A percentile compares a stretch with the other conserved stretches of the same genome.
phyloP scores from a whole-genome alignment of 768 basidiomycete genomes.

The Sarcodon aspratus region DNA sequence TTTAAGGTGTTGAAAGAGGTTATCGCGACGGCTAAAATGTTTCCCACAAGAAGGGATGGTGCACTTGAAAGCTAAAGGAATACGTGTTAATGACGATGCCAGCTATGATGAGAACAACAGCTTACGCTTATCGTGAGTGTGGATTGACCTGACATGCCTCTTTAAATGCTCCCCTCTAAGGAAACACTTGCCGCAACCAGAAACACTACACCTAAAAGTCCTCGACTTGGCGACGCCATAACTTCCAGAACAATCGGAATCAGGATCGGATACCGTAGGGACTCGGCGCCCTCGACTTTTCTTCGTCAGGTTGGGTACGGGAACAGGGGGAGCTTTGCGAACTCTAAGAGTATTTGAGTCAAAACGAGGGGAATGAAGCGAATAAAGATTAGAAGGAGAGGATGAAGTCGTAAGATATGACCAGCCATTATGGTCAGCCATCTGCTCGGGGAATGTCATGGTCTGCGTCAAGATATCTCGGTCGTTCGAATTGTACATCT shows the following conservation, averaged over 20 bases:
- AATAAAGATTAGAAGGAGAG: too few species aligned
- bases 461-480: too few species aligned
- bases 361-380: too few species aligned
- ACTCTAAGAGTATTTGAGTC: too few species aligned
- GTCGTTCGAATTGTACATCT: too few species aligned
- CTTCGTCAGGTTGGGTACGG: slow-evolving; percentile 38
- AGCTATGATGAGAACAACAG: slow-evolving; percentile 4
- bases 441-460: too few species aligned
- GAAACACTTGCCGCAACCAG: slow-evolving; percentile 73
- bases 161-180: slow-evolving; percentile 73
- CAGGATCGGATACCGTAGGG: slow-evolving; percentile 20
- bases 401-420: too few species aligned
- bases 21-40: slow-evolving; percentile 65
- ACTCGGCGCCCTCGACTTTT: slow-evolving; percentile 36
- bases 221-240: slow-evolving; percentile 17
- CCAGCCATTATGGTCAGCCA: too few species aligned
- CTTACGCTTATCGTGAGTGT: slow-evolving; percentile 80
- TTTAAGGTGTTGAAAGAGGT: slow-evolving; percentile 63
- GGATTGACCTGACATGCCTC: slow-evolving; percentile 69
- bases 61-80: slow-evolving; percentile 41
- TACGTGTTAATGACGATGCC: background rate
- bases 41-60: slow-evolving; percentile 55
- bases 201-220: slow-evolving; percentile 53
- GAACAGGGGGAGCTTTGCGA: slow-evolving; percentile 18
- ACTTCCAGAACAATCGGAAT: background rate